These are phyloP conservation scores for Diaporthe sp. DNA, from an alignment of 2,329 filamentous ascomycete genomes.

Conservation along the genomic window DNA sequence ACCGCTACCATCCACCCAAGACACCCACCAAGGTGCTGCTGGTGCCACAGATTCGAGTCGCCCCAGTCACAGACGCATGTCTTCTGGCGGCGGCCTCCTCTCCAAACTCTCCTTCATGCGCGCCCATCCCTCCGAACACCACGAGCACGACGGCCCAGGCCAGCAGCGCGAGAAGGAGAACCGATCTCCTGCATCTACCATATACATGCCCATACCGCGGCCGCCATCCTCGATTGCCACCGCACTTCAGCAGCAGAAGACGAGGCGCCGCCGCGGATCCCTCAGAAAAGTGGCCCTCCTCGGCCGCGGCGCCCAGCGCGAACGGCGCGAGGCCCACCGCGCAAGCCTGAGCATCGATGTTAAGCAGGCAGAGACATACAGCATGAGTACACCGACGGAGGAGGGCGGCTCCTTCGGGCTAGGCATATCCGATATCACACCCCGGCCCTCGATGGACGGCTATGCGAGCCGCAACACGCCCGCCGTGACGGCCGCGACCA, in stretches of 20 bases:
- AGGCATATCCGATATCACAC: conserved; percentile 61
- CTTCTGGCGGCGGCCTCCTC: conserved; percentile 67
- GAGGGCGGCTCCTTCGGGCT: conserved; percentile 58
- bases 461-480: conserved; percentile 54
- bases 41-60: conserved; percentile 28
- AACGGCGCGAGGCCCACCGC: conserved; percentile 63
- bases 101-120: conserved; percentile 80
- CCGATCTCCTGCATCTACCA: conserved; percentile 39
- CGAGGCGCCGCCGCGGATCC: conserved; percentile 83
- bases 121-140: conserved; percentile 43
- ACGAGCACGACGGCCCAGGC: conserved; percentile 43
- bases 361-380: conserved; percentile 48
- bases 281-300: conserved; percentile 89
- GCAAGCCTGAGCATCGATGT: conserved; percentile 61
- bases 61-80: conserved; percentile 61
- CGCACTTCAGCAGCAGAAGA: conserved; percentile 63
- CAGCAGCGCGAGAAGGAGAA: conserved; percentile 28
- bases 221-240: conserved; percentile 53
- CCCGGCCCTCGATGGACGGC: conserved; percentile 62
- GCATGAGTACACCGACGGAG: conserved; percentile 36
- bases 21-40: conserved; percentile 27
- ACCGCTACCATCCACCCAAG: conserved; percentile 28
- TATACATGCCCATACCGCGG: conserved; percentile 49
- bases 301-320: conserved; percentile 77
- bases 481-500: conserved; percentile 38